Base-by-base conservation (phyloP, 1,284 basidiomycete genomes). In the Entoloma clypeatum region DNA sequence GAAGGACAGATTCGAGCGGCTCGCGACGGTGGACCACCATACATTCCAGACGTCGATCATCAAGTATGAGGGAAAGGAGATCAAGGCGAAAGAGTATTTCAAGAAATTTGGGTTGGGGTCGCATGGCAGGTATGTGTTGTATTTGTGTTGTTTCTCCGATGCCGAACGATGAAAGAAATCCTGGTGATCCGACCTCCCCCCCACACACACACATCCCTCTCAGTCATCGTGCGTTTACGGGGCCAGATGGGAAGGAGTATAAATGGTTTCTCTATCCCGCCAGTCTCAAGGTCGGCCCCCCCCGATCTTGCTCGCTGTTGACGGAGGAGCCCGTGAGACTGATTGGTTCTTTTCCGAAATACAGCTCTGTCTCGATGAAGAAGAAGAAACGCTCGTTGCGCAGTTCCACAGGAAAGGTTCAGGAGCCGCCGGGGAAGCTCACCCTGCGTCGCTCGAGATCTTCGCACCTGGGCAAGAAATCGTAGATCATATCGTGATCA, bases 341-440 rank as follows among this genome's bases (percentile, higher is more conserved):
- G n/a, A n/a, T n/a, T n/a, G n/a, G n/a, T n/a, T n/a, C n/a, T n/a
- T n/a, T n/a, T n/a, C n/a, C n/a, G n/a, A n/a, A n/a, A 3, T 16
- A 3, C n/a, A 31, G 29, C 29, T 31, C 10, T 14, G 16, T 18
- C 29, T 31, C n/a, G 19, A 31, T 18, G 10, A 31, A 16, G 10
- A 6, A 10, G 29, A 14, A 14, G 19, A 18, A n/a, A 31, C 29
- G 11, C 10, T 14, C 3, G 63, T 64, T 0, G 67, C 65, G 3
- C 72, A 57, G 11, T 61, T 51, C 19, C 71, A 61, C 2, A 73
- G 49, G 41, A 65, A 50, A 3, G n/a, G n/a, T n/a, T n/a, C n/a
- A n/a, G n/a, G n/a, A n/a, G n/a, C n/a, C n/a, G n/a, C n/a, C n/a
- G n/a, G n/a, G n/a, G n/a, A n/a, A n/a, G n/a, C n/a, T n/a, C 68